Conservation (phyloP, 805 yeast genomes). For the Kuraishia molischiana region DNA sequence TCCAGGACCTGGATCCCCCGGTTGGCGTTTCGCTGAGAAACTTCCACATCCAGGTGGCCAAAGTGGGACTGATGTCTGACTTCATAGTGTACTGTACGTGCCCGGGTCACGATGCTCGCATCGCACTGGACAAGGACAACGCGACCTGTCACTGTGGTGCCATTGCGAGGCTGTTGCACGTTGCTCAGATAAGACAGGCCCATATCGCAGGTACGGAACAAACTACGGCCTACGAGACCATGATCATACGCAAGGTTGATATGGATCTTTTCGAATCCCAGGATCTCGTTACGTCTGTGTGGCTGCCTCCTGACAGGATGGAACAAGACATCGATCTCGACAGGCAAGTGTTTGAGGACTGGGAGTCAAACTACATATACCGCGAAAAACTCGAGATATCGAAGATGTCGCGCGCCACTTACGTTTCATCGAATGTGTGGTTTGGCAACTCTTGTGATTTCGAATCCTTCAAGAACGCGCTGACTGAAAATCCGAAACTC, state of each 20-base stretch:
- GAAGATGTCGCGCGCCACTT: constrained; percentile 74
- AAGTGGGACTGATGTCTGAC: constrained; percentile 64
- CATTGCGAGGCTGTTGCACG: constrained; percentile 27
- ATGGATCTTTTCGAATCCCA: neutral
- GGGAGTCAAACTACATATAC: constrained; percentile 60
- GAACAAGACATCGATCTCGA: constrained; percentile 35
- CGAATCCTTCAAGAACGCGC: constrained; percentile 24
- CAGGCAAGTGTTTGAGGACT: constrained; percentile 35
- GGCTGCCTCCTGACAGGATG: constrained; percentile 28
- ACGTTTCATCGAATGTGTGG: constrained; percentile 49
- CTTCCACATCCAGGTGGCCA: constrained; percentile 80
- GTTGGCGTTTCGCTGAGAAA: constrained; percentile 72
- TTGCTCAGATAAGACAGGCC: constrained; percentile 26
- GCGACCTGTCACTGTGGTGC: constrained; percentile 24
- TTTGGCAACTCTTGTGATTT: constrained; percentile 76
- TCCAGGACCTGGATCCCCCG: constrained; percentile 55
- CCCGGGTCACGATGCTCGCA: constrained; percentile 20
- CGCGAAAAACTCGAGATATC: constrained; percentile 80
- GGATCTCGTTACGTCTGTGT: constrained; percentile 21
- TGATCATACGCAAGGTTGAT: neutral
- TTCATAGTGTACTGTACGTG: constrained; percentile 66
- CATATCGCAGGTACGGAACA: neutral
- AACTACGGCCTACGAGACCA: neutral
- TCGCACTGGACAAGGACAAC: neutral
- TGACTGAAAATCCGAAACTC: neutral